phyloP scores from a whole-genome alignment of 768 basidiomycete genomes.

The Russula virescens region DNA sequence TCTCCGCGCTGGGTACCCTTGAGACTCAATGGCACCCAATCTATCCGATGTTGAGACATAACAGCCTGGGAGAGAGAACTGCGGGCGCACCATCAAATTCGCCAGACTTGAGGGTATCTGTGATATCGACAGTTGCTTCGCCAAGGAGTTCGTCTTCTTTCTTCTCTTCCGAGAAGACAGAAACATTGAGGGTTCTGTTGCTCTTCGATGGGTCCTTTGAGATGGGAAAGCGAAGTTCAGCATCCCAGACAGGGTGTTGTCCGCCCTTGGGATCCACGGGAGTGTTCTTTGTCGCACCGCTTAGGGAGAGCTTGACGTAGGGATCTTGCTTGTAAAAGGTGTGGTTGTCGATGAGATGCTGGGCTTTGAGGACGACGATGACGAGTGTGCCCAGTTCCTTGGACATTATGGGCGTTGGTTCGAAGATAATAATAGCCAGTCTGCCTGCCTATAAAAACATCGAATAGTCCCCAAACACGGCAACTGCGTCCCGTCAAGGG shows the following conservation, averaged over 20 bases:
- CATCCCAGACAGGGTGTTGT: constrained; percentile 92
- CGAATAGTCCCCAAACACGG: too few species aligned
- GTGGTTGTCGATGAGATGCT: constrained; percentile 75
- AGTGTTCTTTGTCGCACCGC: constrained; percentile 61
- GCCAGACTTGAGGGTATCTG: constrained; percentile 73
- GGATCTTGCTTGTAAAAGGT: constrained; percentile 91
- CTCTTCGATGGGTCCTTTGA: constrained; percentile 49
- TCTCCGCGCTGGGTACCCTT: constrained; percentile 73
- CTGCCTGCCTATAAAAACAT: neutral
- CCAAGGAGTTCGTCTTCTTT: constrained; percentile 72
- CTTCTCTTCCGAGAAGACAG: constrained; percentile 77
- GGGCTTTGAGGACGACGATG: constrained; percentile 79
- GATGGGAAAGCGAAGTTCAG: constrained; percentile 75
- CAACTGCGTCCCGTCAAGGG: too few species aligned
- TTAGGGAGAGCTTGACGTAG: constrained; percentile 60
- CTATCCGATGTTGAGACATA: constrained; percentile 31
- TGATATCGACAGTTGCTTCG: constrained; percentile 66
- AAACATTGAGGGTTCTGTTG: constrained; percentile 59
- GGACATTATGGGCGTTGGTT: constrained; percentile 9
- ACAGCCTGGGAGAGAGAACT: neutral
- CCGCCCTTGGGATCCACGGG: constrained; percentile 78
- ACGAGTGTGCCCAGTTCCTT: constrained; percentile 67
- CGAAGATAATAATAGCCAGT: neutral
- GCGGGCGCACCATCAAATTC: constrained; percentile 80
- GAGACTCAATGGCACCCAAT: constrained; percentile 59